These are phyloP conservation scores for Venustampulla echinocandica DNA, from an alignment of 495 filamentous ascomycete species.

Conservation along the genomic window DNA sequence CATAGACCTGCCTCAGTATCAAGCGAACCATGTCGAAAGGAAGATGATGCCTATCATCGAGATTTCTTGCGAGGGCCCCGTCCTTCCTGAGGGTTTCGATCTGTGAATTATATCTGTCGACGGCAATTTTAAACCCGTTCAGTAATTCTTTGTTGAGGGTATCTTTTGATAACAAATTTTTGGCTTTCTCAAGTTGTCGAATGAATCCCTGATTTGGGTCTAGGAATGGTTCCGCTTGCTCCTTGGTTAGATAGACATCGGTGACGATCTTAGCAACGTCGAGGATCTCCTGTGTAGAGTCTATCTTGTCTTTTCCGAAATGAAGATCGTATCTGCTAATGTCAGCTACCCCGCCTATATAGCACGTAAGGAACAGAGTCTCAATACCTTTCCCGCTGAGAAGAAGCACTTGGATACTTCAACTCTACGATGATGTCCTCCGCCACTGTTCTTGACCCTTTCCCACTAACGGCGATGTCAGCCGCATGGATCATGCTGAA, in stretches of 20 bases:
- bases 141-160: conserved; percentile 25
- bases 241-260: conserved; percentile 62
- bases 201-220: conserved; percentile 66
- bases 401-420: conserved; percentile 65
- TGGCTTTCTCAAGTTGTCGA: conserved; percentile 59
- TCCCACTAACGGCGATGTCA: conserved; percentile 48
- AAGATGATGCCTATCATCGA: conserved; percentile 56
- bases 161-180: conserved; percentile 24
- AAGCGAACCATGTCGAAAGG: conserved; percentile 63
- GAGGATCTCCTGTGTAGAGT: conserved; percentile 75
- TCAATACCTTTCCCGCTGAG: conserved; percentile 54
- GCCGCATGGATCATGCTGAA: conserved; percentile 55
- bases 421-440: conserved; percentile 43
- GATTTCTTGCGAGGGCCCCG: conserved; percentile 59
- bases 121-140: conserved; percentile 54
- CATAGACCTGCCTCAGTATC: conserved; percentile 82
- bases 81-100: conserved; percentile 49
- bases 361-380: not conserved
- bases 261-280: conserved; percentile 67
- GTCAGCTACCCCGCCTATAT: conserved; percentile 4
- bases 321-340: conserved; percentile 66
- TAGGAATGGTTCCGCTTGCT: conserved; percentile 54
- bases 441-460: conserved; percentile 39
- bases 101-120: conserved; percentile 68
- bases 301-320: conserved; percentile 71